These are phyloP conservation scores for Arthroderma uncinatum DNA, from an alignment of 2,329 filamentous ascomycete genomes.

Conservation along the genomic window DNA sequence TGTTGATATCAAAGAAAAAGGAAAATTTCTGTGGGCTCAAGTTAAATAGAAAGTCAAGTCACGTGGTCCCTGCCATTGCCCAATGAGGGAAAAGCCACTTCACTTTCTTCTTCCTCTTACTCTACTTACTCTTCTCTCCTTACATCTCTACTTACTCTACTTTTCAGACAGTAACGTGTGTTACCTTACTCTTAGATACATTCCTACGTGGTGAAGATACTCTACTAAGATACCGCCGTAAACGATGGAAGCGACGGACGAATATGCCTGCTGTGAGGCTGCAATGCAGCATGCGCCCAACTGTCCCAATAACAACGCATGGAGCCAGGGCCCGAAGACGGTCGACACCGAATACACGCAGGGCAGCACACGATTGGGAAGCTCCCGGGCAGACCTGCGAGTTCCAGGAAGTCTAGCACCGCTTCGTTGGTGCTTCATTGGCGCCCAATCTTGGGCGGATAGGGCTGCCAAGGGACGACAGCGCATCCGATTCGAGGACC, in stretches of 20 bases:
- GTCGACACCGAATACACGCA: not conserved
- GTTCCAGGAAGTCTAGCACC: not conserved
- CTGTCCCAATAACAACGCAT: constrained; percentile 4
- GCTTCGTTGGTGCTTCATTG: constrained; percentile 4
- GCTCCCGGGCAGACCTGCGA: not conserved
- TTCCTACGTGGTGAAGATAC: no score
- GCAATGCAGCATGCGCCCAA: constrained; percentile 1
- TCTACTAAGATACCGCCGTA: not conserved
- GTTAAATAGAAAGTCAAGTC: not conserved
- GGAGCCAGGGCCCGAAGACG: not conserved
- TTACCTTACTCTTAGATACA: no score
- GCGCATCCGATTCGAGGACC: constrained; percentile 6
- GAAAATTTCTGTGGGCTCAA: not conserved
- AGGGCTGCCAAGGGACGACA: constrained; percentile 8
- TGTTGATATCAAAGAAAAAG: not conserved
- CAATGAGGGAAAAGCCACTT: not conserved
- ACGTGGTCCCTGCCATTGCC: not conserved
- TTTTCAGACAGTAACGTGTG: no score
- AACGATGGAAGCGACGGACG: not conserved
- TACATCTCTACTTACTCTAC: no score
- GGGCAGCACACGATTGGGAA: not conserved
- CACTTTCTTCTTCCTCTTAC: not conserved
- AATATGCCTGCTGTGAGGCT: no score
- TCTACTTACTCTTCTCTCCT: no score
- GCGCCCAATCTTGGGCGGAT: constrained; percentile 8